A percentile compares a stretch with the other conserved stretches of the same genome.
phyloP scores from a whole-genome alignment of 1,284 basidiomycete species.

The Tilletiaria anomala region DNA sequence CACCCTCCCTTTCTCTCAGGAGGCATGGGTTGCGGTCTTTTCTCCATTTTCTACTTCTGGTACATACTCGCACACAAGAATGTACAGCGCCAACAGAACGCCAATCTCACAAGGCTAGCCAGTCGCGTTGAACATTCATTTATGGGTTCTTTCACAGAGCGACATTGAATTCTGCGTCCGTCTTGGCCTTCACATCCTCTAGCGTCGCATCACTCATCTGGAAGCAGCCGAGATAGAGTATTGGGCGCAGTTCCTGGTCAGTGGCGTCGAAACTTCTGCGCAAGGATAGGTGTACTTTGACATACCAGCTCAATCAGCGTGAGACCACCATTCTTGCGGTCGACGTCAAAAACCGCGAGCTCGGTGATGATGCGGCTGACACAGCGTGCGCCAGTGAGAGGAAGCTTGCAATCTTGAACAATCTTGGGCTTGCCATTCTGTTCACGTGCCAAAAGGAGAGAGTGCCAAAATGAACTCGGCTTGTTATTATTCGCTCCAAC shows the following conservation, averaged over 20 bases:
- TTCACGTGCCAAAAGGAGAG: neutral
- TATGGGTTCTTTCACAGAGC: slow-evolving; percentile 27
- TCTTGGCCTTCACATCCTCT: slow-evolving; percentile 72
- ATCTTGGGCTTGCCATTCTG: slow-evolving; percentile 4
- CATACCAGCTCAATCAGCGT: slow-evolving; percentile 4
- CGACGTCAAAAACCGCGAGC: slow-evolving; percentile 6
- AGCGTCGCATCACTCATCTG: slow-evolving; percentile 67
- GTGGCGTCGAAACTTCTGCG: too few relatives aligned
- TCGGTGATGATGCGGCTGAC: slow-evolving; percentile 6
- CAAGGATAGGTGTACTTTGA: too few relatives aligned
- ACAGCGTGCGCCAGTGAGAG: slow-evolving; percentile 5
- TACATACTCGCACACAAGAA: too few relatives aligned
- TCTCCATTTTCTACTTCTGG: too few relatives aligned
- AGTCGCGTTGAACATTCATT: too few relatives aligned
- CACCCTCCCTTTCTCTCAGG: too few relatives aligned
- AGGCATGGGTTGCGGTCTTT: too few relatives aligned
- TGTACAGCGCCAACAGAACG: too few relatives aligned
- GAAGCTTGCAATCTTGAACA: slow-evolving; percentile 1
- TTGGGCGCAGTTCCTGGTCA: too few relatives aligned
- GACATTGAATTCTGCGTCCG: slow-evolving; percentile 57
- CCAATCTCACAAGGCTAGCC: too few relatives aligned
- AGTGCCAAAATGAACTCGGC: neutral
- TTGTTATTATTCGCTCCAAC: neutral
- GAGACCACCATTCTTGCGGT: slow-evolving; percentile 2
- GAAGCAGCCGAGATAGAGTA: too few relatives aligned